These are phyloP conservation scores for Ampelocalamus luodianensis DNA, from an alignment of 176 grass and related monocot species.

Conservation along the genomic window DNA sequence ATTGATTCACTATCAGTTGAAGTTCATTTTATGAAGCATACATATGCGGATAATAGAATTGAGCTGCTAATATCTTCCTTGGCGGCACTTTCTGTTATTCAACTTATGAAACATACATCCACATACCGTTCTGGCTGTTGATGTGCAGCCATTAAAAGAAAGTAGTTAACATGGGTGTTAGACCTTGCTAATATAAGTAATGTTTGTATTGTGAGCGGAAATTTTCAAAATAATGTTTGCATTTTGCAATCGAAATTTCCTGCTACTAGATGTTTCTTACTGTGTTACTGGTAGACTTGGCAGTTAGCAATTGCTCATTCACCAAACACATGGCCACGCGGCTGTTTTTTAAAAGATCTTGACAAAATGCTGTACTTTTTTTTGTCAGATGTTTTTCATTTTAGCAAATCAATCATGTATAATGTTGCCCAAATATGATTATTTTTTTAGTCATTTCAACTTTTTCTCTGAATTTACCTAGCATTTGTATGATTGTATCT, in stretches of 20 bases:
- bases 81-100: not conserved
- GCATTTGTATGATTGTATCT: constrained; percentile 36
- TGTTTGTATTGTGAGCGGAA: not conserved
- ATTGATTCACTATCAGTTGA: not conserved
- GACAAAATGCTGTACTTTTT: not conserved
- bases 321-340: constrained; percentile 6
- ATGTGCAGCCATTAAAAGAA: constrained; percentile 3
- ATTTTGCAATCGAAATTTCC: not conserved
- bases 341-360: not conserved
- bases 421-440: constrained; percentile 3
- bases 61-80: constrained; percentile 27
- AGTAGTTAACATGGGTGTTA: constrained; percentile 10
- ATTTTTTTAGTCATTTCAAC: constrained; percentile 20
- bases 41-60: not conserved
- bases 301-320: not conserved
- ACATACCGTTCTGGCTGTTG: not conserved
- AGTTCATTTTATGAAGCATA: constrained; percentile 26
- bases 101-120: constrained; percentile 16
- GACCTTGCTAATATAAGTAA: constrained; percentile 1
- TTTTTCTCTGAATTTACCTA: constrained; percentile 17
- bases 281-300: constrained; percentile 16
- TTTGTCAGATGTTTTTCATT: not conserved
- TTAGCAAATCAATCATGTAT: constrained; percentile 9
- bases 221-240: constrained; percentile 2
- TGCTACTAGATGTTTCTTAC: not conserved